Base-by-base conservation (phyloP, 495 filamentous ascomycete species). In the Acidiella bohemica region DNA sequence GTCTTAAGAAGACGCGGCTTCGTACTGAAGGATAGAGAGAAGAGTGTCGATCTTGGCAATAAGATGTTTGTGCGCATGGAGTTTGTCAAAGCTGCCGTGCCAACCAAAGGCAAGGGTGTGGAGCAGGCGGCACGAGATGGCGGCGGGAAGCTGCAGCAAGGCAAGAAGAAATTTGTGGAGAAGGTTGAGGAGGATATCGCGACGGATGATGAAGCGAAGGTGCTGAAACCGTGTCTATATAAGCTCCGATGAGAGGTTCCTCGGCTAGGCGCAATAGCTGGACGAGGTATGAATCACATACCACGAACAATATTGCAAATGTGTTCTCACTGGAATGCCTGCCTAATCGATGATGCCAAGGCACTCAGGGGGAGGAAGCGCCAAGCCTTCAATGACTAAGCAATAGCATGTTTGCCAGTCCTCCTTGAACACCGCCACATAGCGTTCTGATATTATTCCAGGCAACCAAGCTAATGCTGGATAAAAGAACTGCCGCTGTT, bases 41-140 rank as follows among this genome's bases (percentile, higher is more conserved):
- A 71, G 29, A 71, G 74, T 0, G 65, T 90, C 8, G 86, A 95
- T 56, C 66, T 84, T 56, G 71, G 67, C 24, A 97, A 97, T 63
- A 93, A 82, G 64, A 97, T 97, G 90, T 97, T 97, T 70, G 84
- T 96, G 36, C 79, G 75, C 56, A 88, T 97, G 85, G 71, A 74
- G 50, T 96, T 97, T 64, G 66, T 90, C 39, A 96, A 95, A 64
- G 73, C 67, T 19, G 67, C 67, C 18, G 66, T 75, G 27, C 78
- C 81, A 3, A 60, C 67, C 10, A 77, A 71, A 58, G 81, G 83
- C 7, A 90, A 87, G 59, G 68, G 77, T 46, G 73, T 61, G 18
- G 60, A 53, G 29, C 45, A 62, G 55, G 49, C 44, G 40, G 37
- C 76, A 72, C 58, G 36, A 6, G 34, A 74, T 67, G 45, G 78